phyloP scores from a whole-genome alignment of 176 grass and related monocot species.

The Carex scoparia region DNA sequence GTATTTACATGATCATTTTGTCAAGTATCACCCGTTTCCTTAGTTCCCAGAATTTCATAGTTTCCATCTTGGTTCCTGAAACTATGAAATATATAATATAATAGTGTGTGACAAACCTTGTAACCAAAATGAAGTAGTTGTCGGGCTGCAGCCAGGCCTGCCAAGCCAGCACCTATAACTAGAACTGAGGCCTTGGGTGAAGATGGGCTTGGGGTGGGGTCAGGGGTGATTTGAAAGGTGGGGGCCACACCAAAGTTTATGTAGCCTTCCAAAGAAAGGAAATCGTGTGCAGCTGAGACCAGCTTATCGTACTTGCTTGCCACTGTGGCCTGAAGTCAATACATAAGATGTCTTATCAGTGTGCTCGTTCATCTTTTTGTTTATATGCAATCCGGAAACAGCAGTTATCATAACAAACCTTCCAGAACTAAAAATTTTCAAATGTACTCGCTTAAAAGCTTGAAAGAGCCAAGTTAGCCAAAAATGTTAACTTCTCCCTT shows the following conservation, averaged over 20 bases:
- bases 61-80: not conserved
- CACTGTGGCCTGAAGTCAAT: conserved; percentile 52
- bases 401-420: not conserved
- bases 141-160: conserved; percentile 68
- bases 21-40: not conserved
- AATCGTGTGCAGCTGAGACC: conserved; percentile 57
- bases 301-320: conserved; percentile 63
- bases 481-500: not conserved
- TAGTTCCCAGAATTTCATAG: not conserved
- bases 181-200: conserved; percentile 38
- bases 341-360: not conserved
- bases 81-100: not conserved
- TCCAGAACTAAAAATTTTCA: not conserved
- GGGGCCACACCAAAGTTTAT: conserved; percentile 90
- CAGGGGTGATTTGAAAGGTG: conserved; percentile 46
- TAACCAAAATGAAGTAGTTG: conserved; percentile 69
- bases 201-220: conserved; percentile 21
- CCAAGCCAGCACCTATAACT: conserved; percentile 69
- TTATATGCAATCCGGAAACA: not conserved
- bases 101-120: conserved; percentile 11
- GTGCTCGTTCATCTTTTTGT: not conserved
- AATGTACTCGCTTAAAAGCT: not conserved
- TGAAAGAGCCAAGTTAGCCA: not conserved
- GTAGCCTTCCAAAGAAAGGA: conserved; percentile 68
- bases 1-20: not conserved